Evolutionary conservation across 495 filamentous ascomycete genomes (phyloP).

Genomic region (Hamigera avellanea): DNA sequence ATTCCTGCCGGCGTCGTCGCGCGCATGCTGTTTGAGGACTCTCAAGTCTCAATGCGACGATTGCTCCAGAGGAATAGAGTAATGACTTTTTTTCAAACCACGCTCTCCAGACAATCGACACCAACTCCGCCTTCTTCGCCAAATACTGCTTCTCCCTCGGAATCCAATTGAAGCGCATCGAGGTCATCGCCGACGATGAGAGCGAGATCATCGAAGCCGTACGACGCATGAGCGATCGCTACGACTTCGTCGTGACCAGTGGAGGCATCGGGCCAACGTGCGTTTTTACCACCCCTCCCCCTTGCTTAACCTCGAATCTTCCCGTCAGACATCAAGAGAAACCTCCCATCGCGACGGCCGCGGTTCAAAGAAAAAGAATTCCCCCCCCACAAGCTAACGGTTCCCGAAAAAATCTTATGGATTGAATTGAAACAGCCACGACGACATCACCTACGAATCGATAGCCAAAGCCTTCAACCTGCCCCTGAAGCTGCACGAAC

Average conservation of each 20-base stretch:
- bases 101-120: slow-evolving; percentile 57
- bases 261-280: slow-evolving; percentile 94
- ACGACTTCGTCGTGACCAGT: slow-evolving; percentile 90
- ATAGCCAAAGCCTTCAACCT: slow-evolving; percentile 83
- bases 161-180: slow-evolving; percentile 78
- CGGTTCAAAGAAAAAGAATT: background rate
- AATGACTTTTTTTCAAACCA: too few relatives aligned
- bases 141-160: slow-evolving; percentile 89
- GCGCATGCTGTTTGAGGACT: too few relatives aligned
- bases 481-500: slow-evolving; percentile 61
- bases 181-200: slow-evolving; percentile 89
- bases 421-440: slow-evolving; percentile 70
- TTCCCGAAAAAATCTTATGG: too few relatives aligned
- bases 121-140: slow-evolving; percentile 84
- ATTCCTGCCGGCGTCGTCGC: too few relatives aligned
- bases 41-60: too few relatives aligned
- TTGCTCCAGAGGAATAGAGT: too few relatives aligned
- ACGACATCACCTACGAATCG: slow-evolving; percentile 93
- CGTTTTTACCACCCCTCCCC: slow-evolving; percentile 13
- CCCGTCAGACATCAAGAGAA: too few relatives aligned
- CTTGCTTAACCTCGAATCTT: too few relatives aligned
- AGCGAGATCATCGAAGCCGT: slow-evolving; percentile 81
- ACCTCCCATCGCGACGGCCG: too few relatives aligned
- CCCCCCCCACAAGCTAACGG: too few relatives aligned
- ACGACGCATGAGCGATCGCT: slow-evolving; percentile 70